These are phyloP conservation scores for Aspergillus fischeri DNA, from an alignment of 2,329 filamentous ascomycete genomes.

Conservation along the genomic window DNA sequence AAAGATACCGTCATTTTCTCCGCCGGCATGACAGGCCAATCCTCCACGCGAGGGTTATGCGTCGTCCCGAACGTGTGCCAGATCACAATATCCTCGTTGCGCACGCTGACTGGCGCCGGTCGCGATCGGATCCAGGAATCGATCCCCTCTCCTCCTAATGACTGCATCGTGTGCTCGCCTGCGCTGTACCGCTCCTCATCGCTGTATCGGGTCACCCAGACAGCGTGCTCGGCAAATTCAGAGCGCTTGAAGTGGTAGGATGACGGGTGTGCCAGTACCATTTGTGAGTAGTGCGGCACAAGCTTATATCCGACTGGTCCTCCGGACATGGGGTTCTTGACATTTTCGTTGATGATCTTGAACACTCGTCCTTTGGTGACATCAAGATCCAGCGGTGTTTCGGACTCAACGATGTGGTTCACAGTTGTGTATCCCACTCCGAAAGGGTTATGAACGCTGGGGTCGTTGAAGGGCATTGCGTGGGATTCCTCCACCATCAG, in stretches of 20 bases:
- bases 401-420: constrained; percentile 39
- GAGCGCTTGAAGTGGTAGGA: constrained; percentile 47
- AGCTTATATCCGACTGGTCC: constrained; percentile 54
- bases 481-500: constrained; percentile 53
- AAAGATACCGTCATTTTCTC: constrained; percentile 17
- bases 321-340: constrained; percentile 49
- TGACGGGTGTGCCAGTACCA: constrained; percentile 49
- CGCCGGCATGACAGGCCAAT: constrained; percentile 37
- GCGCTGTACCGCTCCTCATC: constrained; percentile 48
- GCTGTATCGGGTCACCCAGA: constrained; percentile 50
- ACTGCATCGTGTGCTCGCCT: constrained; percentile 51
- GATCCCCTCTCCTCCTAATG: constrained; percentile 21
- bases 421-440: constrained; percentile 47
- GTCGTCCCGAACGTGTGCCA: constrained; percentile 39
- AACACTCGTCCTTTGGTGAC: constrained; percentile 44
- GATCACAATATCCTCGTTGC: constrained; percentile 30
- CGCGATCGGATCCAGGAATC: constrained; percentile 16
- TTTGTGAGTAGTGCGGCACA: constrained; percentile 50
- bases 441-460: constrained; percentile 44
- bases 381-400: constrained; percentile 42
- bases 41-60: constrained; percentile 40
- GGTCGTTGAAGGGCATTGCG: constrained; percentile 50
- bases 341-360: constrained; percentile 53
- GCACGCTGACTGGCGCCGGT: constrained; percentile 1
- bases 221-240: constrained; percentile 48